These are phyloP conservation scores for Eimeria tenella DNA, from an alignment of 169 alveolate genomes.

Conservation along the genomic window DNA sequence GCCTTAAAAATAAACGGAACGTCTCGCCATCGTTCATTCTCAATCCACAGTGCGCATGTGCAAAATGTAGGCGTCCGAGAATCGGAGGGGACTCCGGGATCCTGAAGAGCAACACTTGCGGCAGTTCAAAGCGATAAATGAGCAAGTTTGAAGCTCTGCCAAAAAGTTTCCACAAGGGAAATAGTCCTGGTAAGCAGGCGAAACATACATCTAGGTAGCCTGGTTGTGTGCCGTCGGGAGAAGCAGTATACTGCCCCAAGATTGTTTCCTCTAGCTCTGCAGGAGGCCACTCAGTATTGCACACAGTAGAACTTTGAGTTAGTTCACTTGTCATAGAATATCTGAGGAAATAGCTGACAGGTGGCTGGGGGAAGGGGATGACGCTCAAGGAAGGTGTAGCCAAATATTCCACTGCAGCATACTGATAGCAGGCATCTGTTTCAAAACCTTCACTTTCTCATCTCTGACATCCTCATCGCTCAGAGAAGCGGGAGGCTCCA, in stretches of 20 bases:
- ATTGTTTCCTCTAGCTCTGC: slow-evolving; percentile 82
- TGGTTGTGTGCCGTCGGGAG: slow-evolving; percentile 76
- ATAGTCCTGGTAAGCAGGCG: not conserved
- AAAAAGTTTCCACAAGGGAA: not conserved
- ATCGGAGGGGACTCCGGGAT: slow-evolving; percentile 82
- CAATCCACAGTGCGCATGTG: slow-evolving; percentile 82
- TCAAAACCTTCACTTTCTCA: slow-evolving; percentile 84
- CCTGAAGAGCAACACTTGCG: slow-evolving; percentile 70
- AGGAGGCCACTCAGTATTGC: not conserved
- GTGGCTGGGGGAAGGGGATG: too few species aligned
- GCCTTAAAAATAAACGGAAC: slow-evolving; percentile 85
- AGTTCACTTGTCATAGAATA: too few species aligned
- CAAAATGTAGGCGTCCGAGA: slow-evolving; percentile 86
- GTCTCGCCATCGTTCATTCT: slow-evolving; percentile 84
- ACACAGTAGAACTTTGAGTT: not conserved
- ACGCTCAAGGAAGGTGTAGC: too few species aligned
- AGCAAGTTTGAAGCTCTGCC: not conserved
- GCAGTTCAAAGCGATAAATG: not conserved
- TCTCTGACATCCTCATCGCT: slow-evolving; percentile 84
- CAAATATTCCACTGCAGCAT: not conserved
- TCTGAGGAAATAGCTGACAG: too few species aligned
- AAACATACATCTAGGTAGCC: slow-evolving; percentile 76
- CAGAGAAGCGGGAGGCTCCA: slow-evolving; percentile 85
- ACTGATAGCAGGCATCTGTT: slow-evolving; percentile 83
- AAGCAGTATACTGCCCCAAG: slow-evolving; percentile 84